Evolutionary conservation across 148 eudicot species (phyloP), one percentile per base, ranked within the genome.

Genomic region (Spergularia bocconei): DNA sequence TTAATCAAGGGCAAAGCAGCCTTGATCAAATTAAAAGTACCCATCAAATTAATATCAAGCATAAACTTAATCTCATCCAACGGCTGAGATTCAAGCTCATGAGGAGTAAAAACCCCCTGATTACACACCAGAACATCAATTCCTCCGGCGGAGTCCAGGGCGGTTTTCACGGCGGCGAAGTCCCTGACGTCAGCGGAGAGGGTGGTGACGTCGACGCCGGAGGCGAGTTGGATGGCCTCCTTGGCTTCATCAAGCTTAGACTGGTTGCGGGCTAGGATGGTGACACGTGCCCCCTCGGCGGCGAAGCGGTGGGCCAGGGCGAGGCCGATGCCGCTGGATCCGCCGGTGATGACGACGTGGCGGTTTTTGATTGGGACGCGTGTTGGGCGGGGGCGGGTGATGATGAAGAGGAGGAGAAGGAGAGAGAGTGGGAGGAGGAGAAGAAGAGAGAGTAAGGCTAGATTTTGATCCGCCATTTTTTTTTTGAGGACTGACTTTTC

Each of bases 271-370:
- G 96, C 98, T 19, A 95, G 82, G 78, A 92, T 88, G 54, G 96
- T 81, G 74, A 95, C 93, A 8, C 84, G 82, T 0, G 97, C 92
- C 7, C 98, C 98, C 20, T 84, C 77, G 2, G 69, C 20, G 0
- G 91, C 96, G 81, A 87, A 87, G 25, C 63, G 89, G 70, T 70
- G 89, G 52, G 99, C 99, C 4, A 92, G 84, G 73, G 97, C 88
- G 16, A 95, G 80, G 57, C 99, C 99, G 77, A 95, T 95, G 82
- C 99, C 99, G 84, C 96, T 92, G 3, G 99, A 95, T 10, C 99
- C 94, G 80, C 98, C 99, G 72, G 96, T 90, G 88, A 95, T 92
- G 87, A 95, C 85, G 29, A 89, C 89, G 81, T 95, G 99, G 79
- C 99, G 96, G 72, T 70, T 77, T 73, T 89, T 89, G 82, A 95